These are phyloP conservation scores for Physcia stellaris DNA, from an alignment of 495 filamentous ascomycete species.

Conservation along the genomic window DNA sequence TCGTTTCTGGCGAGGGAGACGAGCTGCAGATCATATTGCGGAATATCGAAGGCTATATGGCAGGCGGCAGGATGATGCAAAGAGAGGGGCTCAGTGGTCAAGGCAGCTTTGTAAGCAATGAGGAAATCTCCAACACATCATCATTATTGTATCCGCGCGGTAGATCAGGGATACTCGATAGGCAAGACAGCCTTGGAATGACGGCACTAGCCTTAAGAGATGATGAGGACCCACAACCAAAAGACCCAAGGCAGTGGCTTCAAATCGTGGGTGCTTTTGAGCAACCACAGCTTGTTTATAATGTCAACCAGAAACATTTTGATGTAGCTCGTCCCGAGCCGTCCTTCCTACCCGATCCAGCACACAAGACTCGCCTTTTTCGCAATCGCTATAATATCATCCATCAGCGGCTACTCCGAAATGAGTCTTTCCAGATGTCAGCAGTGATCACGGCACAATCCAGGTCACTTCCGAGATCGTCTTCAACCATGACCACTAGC, in stretches of 20 bases:
- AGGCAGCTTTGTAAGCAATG: conserved; percentile 37
- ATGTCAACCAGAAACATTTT: conserved; percentile 80
- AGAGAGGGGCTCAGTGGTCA: conserved; percentile 38
- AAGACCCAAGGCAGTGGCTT: conserved; percentile 62
- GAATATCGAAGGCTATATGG: conserved; percentile 70
- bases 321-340: conserved; percentile 56
- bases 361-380: conserved; percentile 74
- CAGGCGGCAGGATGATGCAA: conserved; percentile 50
- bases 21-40: conserved; percentile 70
- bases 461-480: conserved; percentile 35
- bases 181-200: conserved; percentile 49
- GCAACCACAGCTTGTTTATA: conserved; percentile 79
- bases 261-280: conserved; percentile 67
- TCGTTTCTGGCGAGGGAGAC: conserved; percentile 63
- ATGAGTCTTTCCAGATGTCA: conserved; percentile 76
- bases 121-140: conserved; percentile 11
- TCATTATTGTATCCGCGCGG: conserved; percentile 27
- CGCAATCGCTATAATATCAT: conserved; percentile 80
- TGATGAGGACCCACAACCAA: conserved; percentile 34
- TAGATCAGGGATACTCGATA: conserved; percentile 26
- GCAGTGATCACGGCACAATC: conserved; percentile 20
- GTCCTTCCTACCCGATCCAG: conserved; percentile 63
- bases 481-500: conserved; percentile 32
- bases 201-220: conserved; percentile 47
- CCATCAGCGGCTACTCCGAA: conserved; percentile 79